Conservation (phyloP, 2,329 filamentous ascomycete species). For the Monosporascus sp. region DNA sequence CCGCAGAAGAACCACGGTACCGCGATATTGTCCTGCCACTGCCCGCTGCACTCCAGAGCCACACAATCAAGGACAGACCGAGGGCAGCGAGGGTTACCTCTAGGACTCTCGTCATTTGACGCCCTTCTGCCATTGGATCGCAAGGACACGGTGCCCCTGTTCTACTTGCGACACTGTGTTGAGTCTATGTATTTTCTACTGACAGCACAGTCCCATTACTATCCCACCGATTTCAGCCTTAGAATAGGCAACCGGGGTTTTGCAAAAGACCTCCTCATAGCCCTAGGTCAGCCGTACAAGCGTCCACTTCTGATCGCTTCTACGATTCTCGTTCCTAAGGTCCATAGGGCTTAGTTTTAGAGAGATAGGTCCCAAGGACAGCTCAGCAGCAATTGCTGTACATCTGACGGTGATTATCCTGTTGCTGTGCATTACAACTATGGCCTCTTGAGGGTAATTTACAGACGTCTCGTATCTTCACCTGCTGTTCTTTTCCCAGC, state of each 20-base stretch:
- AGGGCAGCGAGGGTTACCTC: background rate
- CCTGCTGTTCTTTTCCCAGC: background rate
- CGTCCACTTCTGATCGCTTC: slow-evolving; percentile 23
- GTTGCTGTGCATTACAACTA: slow-evolving; percentile 7
- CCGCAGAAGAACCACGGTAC: too few relatives aligned
- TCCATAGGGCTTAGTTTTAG: slow-evolving; percentile 7
- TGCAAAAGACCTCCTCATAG: background rate
- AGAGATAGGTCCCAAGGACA: slow-evolving; percentile 20
- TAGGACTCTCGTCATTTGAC: background rate
- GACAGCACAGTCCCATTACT: background rate
- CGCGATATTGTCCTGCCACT: background rate
- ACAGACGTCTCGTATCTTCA: background rate
- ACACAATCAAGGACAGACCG: background rate
- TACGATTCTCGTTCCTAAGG: slow-evolving; percentile 21
- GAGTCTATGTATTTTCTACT: background rate
- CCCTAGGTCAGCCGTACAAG: background rate
- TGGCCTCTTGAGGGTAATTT: slow-evolving; percentile 9
- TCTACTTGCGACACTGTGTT: background rate
- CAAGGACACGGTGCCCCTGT: background rate
- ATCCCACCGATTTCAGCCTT: background rate
- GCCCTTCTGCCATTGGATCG: background rate
- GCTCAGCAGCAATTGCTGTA: slow-evolving; percentile 2
- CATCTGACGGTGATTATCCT: slow-evolving; percentile 23
- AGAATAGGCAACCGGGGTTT: background rate
- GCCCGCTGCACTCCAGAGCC: background rate